Evolutionary conservation across 2,329 filamentous ascomycete species (phyloP).

Genomic region (Xylariaceae sp.): DNA sequence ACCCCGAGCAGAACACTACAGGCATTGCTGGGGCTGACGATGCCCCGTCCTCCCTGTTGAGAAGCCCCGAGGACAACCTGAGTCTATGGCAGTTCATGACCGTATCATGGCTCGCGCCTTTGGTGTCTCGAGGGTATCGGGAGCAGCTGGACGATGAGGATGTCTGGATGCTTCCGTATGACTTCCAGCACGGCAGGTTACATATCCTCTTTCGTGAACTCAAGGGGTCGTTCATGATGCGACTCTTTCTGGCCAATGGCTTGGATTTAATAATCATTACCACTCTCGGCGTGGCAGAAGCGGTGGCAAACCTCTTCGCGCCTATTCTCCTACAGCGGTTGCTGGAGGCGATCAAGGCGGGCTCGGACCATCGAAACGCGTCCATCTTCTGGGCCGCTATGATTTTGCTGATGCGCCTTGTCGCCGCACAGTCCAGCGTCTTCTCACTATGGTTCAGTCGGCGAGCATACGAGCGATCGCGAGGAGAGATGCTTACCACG

Average conservation of each 20-base stretch:
- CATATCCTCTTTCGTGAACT: slow-evolving; percentile 69
- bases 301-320: slow-evolving; percentile 45
- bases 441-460: slow-evolving; percentile 76
- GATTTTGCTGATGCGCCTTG: slow-evolving; percentile 51
- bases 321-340: slow-evolving; percentile 68
- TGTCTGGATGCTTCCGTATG: slow-evolving; percentile 71
- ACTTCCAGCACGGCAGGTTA: slow-evolving; percentile 73
- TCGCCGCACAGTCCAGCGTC: slow-evolving; percentile 57
- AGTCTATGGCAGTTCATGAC: slow-evolving; percentile 78
- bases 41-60: slow-evolving; percentile 49
- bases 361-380: slow-evolving; percentile 39
- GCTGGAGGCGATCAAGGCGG: slow-evolving; percentile 56
- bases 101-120: slow-evolving; percentile 72
- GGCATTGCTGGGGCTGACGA: slow-evolving; percentile 54
- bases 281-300: slow-evolving; percentile 55
- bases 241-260: slow-evolving; percentile 68
- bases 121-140: slow-evolving; percentile 58
- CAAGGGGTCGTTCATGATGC: slow-evolving; percentile 60
- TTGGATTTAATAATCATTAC: slow-evolving; percentile 68
- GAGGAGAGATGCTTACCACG: slow-evolving; percentile 82
- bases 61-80: slow-evolving; percentile 70
- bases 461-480: slow-evolving; percentile 72
- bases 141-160: slow-evolving; percentile 68
- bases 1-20: slow-evolving; percentile 43
- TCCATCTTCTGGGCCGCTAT: slow-evolving; percentile 59